Conservation (phyloP, 345 rosid genomes). For the Acer campestre region DNA sequence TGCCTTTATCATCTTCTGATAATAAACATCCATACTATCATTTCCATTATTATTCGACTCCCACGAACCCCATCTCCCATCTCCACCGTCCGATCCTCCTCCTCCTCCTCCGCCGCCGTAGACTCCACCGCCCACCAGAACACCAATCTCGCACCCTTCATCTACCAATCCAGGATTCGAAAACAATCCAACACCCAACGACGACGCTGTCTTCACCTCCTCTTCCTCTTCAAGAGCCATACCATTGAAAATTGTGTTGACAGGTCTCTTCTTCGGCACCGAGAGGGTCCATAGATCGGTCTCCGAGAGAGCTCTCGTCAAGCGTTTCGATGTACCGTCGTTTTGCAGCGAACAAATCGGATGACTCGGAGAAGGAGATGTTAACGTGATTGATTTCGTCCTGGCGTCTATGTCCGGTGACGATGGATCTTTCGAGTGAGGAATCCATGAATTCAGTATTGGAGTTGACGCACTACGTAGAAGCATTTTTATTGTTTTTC, state of each 20-base stretch:
- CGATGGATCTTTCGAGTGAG: slow-evolving; percentile 43
- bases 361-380: slow-evolving; percentile 40
- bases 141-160: slow-evolving; percentile 29
- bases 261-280: slow-evolving; percentile 31
- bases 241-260: slow-evolving; percentile 28
- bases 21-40: too few species aligned
- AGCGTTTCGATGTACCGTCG: slow-evolving; percentile 33
- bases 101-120: slow-evolving; percentile 60
- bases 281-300: slow-evolving; percentile 48
- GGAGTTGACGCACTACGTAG: slow-evolving; percentile 82
- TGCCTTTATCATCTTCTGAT: too few species aligned
- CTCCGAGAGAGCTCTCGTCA: slow-evolving; percentile 62
- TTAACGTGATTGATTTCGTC: slow-evolving; percentile 30
- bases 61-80: slow-evolving; percentile 32
- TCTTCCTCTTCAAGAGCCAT: slow-evolving; percentile 44
- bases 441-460: slow-evolving; percentile 55
- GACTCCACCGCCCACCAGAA: slow-evolving; percentile 38
- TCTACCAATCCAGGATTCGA: slow-evolving; percentile 30
- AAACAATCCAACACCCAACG: slow-evolving; percentile 11
- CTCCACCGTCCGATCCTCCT: slow-evolving; percentile 44
- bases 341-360: slow-evolving; percentile 22
- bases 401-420: slow-evolving; percentile 46
- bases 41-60: too few species aligned
- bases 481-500: slow-evolving; percentile 43
- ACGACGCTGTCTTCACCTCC: slow-evolving; percentile 27